These are phyloP conservation scores for Eremochloa ophiuroides DNA, from an alignment of 176 grass and related monocot genomes.

Conservation along the genomic window DNA sequence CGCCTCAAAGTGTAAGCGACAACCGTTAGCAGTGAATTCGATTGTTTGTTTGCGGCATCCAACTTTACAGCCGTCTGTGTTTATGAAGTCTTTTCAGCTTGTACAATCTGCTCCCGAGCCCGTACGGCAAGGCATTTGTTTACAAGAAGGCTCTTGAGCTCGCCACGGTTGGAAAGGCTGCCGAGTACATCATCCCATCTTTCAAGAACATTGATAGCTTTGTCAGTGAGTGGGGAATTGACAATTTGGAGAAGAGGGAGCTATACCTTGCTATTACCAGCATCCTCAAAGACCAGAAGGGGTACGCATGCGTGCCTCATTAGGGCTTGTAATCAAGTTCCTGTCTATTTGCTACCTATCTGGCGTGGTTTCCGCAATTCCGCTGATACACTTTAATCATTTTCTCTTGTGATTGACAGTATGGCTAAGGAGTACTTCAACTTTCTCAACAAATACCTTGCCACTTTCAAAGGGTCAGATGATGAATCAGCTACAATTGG, in stretches of 20 bases:
- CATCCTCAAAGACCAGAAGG: conserved; percentile 82
- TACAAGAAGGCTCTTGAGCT: conserved; percentile 80
- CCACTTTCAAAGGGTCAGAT: conserved; percentile 50
- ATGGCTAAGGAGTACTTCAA: conserved; percentile 76
- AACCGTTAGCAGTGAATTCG: neutral
- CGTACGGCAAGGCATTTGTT: conserved; percentile 60
- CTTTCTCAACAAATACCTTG: conserved; percentile 81
- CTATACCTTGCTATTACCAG: conserved; percentile 57
- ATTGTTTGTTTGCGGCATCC: neutral
- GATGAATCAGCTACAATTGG: conserved; percentile 51
- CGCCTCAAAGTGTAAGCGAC: conserved; percentile 75
- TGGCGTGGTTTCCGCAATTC: neutral
- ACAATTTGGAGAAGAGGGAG: conserved; percentile 63
- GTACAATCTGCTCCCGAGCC: conserved; percentile 73
- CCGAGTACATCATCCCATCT: conserved; percentile 64
- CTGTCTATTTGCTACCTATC: neutral
- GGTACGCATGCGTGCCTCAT: conserved; percentile 10
- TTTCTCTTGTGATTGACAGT: conserved; percentile 36
- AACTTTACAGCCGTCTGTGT: neutral
- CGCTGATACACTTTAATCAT: neutral
- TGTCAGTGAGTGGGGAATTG: conserved; percentile 70
- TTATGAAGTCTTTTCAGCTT: conserved; percentile 57
- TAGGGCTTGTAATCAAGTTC: neutral
- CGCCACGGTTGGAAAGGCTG: conserved; percentile 49
- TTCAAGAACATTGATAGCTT: conserved; percentile 83